Conservation (phyloP, 306 rosid genomes). For the Ammopiptanthus mongolicus region DNA sequence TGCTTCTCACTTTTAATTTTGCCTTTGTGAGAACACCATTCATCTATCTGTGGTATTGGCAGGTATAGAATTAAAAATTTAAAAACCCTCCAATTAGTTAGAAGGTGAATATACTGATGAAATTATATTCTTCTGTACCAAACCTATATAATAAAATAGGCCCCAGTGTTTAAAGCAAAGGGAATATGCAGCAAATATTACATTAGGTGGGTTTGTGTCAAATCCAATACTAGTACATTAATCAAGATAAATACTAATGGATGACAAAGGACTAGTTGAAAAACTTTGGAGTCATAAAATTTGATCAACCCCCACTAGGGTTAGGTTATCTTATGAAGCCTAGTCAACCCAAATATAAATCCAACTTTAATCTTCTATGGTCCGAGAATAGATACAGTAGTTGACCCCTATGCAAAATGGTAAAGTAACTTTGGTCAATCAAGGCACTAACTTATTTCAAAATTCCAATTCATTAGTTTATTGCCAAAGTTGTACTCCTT, state of each 20-base stretch:
- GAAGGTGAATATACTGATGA: slow-evolving; percentile 12
- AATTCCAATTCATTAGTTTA: slow-evolving; percentile 10
- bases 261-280: slow-evolving; percentile 2
- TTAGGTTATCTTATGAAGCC: not conserved
- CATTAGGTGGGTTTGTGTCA: slow-evolving; percentile 21
- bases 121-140: slow-evolving; percentile 5
- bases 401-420: not conserved
- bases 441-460: slow-evolving; percentile 16
- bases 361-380: not conserved
- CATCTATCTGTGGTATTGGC: slow-evolving; percentile 21
- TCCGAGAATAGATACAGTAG: slow-evolving; percentile 19
- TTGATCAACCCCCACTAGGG: slow-evolving; percentile 29
- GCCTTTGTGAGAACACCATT: not conserved
- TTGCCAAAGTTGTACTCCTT: slow-evolving; percentile 2
- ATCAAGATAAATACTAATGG: not conserved
- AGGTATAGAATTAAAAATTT: slow-evolving; percentile 22
- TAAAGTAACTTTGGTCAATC: slow-evolving; percentile 21
- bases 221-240: slow-evolving; percentile 4
- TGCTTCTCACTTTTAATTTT: not conserved
- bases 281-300: not conserved
- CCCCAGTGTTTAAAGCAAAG: slow-evolving; percentile 3
- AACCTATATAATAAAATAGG: slow-evolving; percentile 11
- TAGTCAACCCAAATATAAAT: not conserved
- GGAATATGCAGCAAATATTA: slow-evolving; percentile 26
- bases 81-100: slow-evolving; percentile 15